Percentiles rank a stretch among this genome's conserved stretches.
These are phyloP conservation scores for Chamaecyparis obtusa DNA, from an alignment of 75 land plant genomes.

Conservation along the genomic window DNA sequence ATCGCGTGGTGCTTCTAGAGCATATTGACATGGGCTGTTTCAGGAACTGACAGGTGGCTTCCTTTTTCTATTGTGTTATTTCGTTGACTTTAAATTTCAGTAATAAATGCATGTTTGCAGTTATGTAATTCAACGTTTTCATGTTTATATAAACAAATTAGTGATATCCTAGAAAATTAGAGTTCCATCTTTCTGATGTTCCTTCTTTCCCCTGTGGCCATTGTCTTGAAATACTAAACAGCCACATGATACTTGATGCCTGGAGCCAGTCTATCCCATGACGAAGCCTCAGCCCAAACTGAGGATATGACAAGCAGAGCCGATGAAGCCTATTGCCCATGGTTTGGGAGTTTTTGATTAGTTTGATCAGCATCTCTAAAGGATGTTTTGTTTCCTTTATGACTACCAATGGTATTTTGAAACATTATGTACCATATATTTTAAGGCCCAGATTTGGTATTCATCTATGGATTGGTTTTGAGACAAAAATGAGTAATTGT, in stretches of 20 bases:
- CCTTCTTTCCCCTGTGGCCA: slow-evolving; percentile 8
- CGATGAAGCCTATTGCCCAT: slow-evolving; percentile 12
- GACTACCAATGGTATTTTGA: neutral
- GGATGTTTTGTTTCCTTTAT: slow-evolving; percentile 4
- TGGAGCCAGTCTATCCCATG: slow-evolving; percentile 13
- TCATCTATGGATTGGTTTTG: neutral
- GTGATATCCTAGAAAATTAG: neutral
- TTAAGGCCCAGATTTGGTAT: neutral
- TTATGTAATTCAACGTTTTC: neutral
- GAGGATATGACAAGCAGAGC: slow-evolving; percentile 14
- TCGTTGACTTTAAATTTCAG: neutral
- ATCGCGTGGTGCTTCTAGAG: neutral
- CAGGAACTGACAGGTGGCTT: slow-evolving; percentile 2
- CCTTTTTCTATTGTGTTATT: neutral
- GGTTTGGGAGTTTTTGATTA: slow-evolving; percentile 6
- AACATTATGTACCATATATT: neutral
- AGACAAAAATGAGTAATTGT: neutral
- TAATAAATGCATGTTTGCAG: neutral
- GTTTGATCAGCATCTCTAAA: neutral
- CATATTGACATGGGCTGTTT: neutral
- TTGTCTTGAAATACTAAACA: neutral
- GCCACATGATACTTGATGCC: slow-evolving; percentile 9
- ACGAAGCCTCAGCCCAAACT: slow-evolving; percentile 13
- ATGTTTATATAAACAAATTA: neutral
- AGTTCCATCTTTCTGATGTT: slow-evolving; percentile 9